Conservation (phyloP, 2,329 filamentous ascomycete genomes). For the Colletotrichum navitas region DNA sequence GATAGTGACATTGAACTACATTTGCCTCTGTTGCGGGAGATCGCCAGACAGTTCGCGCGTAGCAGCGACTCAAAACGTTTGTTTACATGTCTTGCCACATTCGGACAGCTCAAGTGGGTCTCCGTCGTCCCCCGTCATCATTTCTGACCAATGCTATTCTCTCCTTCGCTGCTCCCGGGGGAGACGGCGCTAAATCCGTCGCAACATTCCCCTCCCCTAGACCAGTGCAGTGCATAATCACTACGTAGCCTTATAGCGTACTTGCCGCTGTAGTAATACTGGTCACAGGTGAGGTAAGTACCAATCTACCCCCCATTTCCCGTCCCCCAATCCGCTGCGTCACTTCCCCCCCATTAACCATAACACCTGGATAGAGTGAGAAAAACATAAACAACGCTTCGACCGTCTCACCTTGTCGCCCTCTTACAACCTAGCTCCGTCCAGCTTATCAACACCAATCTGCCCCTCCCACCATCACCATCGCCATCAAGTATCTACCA, state of each 20-base stretch:
- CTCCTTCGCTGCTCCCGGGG: constrained; percentile 19
- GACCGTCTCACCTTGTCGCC: constrained; percentile 37
- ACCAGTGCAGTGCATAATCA: neutral
- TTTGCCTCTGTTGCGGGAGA: constrained; percentile 17
- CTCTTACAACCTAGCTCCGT: constrained; percentile 20
- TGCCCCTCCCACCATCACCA: constrained; percentile 36
- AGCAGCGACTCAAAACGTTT: constrained; percentile 34
- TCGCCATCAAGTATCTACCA: constrained; percentile 14
- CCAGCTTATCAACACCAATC: constrained; percentile 39
- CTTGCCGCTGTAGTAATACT: constrained; percentile 2
- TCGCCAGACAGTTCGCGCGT: constrained; percentile 22
- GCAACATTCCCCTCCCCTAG: neutral
- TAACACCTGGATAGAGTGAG: constrained; percentile 30
- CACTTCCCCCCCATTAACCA: constrained; percentile 17
- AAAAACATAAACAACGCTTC: constrained; percentile 53
- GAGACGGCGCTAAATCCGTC: constrained; percentile 25
- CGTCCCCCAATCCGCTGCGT: constrained; percentile 16
- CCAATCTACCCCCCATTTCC: constrained; percentile 29
- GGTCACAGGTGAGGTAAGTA: constrained; percentile 33
- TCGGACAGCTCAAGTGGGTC: constrained; percentile 31
- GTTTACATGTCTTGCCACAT: constrained; percentile 37
- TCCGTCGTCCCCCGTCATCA: neutral
- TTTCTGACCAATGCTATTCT: constrained; percentile 18
- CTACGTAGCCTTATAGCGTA: neutral
- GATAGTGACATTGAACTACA: neutral